A percentile compares a stretch with the other conserved stretches of the same genome.
phyloP scores from a whole-genome alignment of 129 eudicot species.

The Arctium minus region DNA sequence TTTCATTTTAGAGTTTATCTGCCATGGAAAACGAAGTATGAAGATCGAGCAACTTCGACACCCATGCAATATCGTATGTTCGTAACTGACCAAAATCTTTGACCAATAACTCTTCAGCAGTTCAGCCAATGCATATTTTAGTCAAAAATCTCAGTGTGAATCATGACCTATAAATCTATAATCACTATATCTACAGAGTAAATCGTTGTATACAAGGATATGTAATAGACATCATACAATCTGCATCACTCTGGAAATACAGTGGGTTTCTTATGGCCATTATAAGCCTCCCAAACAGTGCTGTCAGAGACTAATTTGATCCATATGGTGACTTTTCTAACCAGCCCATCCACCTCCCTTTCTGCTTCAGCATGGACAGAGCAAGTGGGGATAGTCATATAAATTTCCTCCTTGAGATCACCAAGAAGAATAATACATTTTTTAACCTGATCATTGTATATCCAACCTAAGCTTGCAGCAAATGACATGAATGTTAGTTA shows the following conservation, averaged over 20 bases:
- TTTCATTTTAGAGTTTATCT: too few species aligned
- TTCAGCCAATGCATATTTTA: too few species aligned
- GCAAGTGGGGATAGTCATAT: background rate
- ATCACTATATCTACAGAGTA: background rate
- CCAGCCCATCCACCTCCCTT: background rate
- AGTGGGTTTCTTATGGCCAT: background rate
- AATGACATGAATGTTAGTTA: background rate
- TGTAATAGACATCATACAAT: background rate
- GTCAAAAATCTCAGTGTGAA: background rate
- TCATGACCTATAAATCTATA: background rate
- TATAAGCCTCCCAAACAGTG: background rate
- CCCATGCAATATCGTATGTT: too few species aligned
- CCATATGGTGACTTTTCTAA: background rate
- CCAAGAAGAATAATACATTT: background rate
- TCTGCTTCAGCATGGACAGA: background rate
- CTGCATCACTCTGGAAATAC: background rate
- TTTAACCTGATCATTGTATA: background rate
- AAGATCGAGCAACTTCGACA: too few species aligned
- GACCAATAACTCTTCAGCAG: too few species aligned
- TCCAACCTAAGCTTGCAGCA: background rate
- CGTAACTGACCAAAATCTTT: too few species aligned
- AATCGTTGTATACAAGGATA: background rate
- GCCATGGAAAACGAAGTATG: too few species aligned
- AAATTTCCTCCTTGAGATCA: background rate
- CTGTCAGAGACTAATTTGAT: background rate